Base-by-base conservation (phyloP, 2,329 filamentous ascomycete genomes). In the Trichoderma breve region DNA sequence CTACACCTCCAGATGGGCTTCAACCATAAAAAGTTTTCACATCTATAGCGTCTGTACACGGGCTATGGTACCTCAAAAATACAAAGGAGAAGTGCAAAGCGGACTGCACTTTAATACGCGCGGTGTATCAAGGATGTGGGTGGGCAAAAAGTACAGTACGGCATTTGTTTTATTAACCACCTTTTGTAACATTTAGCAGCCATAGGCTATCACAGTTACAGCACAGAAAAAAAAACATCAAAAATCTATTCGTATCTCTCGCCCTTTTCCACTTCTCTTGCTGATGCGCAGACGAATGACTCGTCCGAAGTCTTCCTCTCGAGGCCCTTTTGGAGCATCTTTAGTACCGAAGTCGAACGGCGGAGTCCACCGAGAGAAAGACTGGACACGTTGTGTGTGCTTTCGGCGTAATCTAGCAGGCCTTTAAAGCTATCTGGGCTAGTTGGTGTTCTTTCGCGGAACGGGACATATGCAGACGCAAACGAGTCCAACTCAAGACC, bases 211-310 rank as follows among this genome's bases (percentile, higher is more conserved):
- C 39, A 34, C 51, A 18, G 15, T 58, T 57, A 51, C 57, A 70
- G 51, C 18, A 15, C 26, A 51, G 47, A 43, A 70, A 61, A 70
- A 61, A 69, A 61, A 61, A 26, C 28, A 61, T 70, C 26, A 70
- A 70, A 70, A 62, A 4, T 47, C 39, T 21, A 39, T 26, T 36
- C 39, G 32, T 66, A 58, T 55, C 8, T 26, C n/a, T 57, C 51
- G 5, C 12, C n/a, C 11, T 47, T 74, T 15, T 74, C 73, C 5
- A 74, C 63, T 34, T 71, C 64, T n/a, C 70, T 53, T 51, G 75
- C 74, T 24, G 69, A 60, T 28, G 43, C 32, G 34, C 75, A 75
- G 28, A 75, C 73, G 39, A 74, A 76, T 7, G 75, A 76, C 18
- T 63, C 60, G n/a, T 75, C 72, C 8, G 75, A 76, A 11, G 47